Percentiles rank a stretch among this genome's conserved stretches.
Conservation (phyloP, 768 basidiomycete species). For the Termitomyces eurrhizus region DNA sequence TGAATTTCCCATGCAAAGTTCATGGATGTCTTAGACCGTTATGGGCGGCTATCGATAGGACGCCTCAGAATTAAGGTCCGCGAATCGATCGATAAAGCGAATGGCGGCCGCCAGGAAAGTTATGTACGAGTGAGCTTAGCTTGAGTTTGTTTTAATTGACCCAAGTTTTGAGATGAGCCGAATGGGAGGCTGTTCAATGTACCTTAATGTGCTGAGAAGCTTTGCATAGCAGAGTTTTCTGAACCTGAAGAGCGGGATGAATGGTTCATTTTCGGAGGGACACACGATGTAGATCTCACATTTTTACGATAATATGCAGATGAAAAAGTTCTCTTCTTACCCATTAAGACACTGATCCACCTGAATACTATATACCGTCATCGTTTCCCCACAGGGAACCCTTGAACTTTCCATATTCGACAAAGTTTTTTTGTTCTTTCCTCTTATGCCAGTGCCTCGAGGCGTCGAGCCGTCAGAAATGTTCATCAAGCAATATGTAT, state of each 20-base stretch:
- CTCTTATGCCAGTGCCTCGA: conserved; percentile 7
- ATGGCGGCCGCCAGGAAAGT: background rate
- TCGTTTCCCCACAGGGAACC: background rate
- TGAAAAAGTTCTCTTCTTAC: conserved; percentile 3
- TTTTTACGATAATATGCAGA: background rate
- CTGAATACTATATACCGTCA: background rate
- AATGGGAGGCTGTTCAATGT: background rate
- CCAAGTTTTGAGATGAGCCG: background rate
- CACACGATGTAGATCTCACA: conserved; percentile 3
- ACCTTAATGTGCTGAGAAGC: background rate
- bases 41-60: background rate
- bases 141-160: background rate
- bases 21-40: background rate
- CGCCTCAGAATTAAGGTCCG: background rate
- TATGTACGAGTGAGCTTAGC: background rate
- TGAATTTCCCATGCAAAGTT: background rate
- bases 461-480: conserved; percentile 3
- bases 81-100: background rate
- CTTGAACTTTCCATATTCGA: conserved; percentile 17
- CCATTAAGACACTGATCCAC: background rate
- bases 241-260: background rate
- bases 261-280: background rate
- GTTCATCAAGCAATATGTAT: conserved; percentile 10
- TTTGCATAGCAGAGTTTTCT: background rate
- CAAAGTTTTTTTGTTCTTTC: background rate